These are phyloP conservation scores for Maudiozyma bulderi DNA, from an alignment of 805 yeast species.

Conservation along the genomic window DNA sequence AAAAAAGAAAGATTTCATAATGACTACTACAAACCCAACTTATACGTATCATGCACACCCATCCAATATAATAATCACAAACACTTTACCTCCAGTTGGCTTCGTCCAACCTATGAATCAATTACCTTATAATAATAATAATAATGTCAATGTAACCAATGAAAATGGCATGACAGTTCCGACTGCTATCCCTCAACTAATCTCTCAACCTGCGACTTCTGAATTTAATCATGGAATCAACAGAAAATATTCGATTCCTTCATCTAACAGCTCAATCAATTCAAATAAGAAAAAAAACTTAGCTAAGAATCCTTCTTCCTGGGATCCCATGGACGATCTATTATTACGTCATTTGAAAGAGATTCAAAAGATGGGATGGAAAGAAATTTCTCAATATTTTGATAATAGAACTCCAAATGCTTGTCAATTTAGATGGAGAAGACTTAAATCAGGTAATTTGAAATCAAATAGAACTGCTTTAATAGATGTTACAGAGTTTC, in stretches of 20 bases:
- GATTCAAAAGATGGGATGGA: constrained; percentile 79
- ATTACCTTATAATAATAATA: too few species aligned
- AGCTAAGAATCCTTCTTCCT: constrained; percentile 42
- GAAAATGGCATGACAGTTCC: too few species aligned
- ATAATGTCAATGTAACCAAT: too few species aligned
- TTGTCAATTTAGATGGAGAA: constrained; percentile 83
- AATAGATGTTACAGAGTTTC: constrained; percentile 14
- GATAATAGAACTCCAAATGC: constrained; percentile 79
- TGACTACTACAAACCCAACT: too few species aligned
- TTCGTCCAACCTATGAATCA: too few species aligned
- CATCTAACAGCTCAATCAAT: not conserved
- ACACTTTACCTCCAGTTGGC: too few species aligned
- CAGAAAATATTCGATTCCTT: not conserved
- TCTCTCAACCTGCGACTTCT: too few species aligned
- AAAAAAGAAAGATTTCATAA: too few species aligned
- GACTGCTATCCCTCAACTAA: too few species aligned
- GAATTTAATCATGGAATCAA: not conserved
- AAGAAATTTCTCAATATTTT: constrained; percentile 73
- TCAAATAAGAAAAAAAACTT: not conserved
- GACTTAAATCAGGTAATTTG: constrained; percentile 41
- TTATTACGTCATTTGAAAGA: constrained; percentile 69
- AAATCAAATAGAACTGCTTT: constrained; percentile 27
- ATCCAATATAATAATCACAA: too few species aligned
- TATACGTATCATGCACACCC: too few species aligned
- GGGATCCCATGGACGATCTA: constrained; percentile 74